phyloP scores from a whole-genome alignment of 805 yeast genomes.

The Teunomyces tritomae region DNA sequence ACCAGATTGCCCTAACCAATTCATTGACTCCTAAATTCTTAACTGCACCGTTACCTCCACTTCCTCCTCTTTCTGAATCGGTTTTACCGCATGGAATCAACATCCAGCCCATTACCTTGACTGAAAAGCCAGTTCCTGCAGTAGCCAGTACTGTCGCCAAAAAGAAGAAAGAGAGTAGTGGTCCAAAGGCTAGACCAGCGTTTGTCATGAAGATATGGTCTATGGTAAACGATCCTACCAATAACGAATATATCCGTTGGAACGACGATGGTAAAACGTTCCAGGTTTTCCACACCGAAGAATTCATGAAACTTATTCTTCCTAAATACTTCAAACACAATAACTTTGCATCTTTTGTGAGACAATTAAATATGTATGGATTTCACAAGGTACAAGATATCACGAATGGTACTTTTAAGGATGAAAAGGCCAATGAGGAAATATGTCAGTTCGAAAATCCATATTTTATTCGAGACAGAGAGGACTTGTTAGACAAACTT shows the following conservation, averaged over 20 bases:
- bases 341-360: constrained; percentile 91
- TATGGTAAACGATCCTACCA: constrained; percentile 83
- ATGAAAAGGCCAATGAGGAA: constrained; percentile 61
- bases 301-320: constrained; percentile 75
- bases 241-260: constrained; percentile 78
- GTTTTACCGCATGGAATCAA: constrained; percentile 23
- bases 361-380: constrained; percentile 97
- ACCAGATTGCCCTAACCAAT: constrained; percentile 4
- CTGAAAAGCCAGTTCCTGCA: not conserved
- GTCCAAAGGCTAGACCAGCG: constrained; percentile 71
- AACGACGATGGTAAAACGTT: constrained; percentile 80
- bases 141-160: constrained; percentile 11
- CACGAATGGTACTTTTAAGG: constrained; percentile 62
- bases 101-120: constrained; percentile 13
- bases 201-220: constrained; percentile 93
- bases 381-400: constrained; percentile 98
- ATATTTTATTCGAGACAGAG: constrained; percentile 70
- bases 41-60: constrained; percentile 21
- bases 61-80: constrained; percentile 29
- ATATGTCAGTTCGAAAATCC: constrained; percentile 88
- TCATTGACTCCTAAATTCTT: constrained; percentile 9
- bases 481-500: constrained; percentile 81
- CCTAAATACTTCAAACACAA: constrained; percentile 95
- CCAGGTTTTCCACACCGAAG: constrained; percentile 79
- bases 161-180: constrained; percentile 29